Conservation (phyloP, 495 filamentous ascomycete species). For the Talaromyces nanjingensis region DNA sequence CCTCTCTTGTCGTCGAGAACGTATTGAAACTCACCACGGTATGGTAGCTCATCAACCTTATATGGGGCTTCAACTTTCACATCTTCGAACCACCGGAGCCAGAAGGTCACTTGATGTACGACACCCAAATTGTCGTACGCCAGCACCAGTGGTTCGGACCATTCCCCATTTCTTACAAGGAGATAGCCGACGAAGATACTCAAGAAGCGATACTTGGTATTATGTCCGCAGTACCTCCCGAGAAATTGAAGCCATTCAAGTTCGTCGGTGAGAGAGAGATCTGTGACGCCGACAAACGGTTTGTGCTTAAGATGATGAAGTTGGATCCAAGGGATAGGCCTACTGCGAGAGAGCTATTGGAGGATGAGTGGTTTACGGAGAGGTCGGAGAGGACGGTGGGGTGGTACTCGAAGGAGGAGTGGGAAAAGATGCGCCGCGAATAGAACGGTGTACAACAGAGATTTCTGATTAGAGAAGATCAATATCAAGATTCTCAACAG, state of each 20-base stretch:
- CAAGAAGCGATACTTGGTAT: constrained; percentile 14
- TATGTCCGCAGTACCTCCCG: constrained; percentile 16
- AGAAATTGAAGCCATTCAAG: constrained; percentile 16
- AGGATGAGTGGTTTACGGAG: constrained; percentile 13
- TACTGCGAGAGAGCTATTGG: constrained; percentile 17
- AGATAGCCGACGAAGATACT: constrained; percentile 15
- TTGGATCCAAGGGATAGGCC: constrained; percentile 21
- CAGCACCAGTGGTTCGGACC: constrained; percentile 33
- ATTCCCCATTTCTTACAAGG: constrained; percentile 28
- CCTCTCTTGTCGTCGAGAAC: not conserved
- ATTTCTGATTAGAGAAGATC: not conserved
- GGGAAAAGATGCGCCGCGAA: not conserved
- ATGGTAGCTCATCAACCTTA: not conserved
- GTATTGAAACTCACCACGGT: not conserved
- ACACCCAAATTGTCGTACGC: not conserved
- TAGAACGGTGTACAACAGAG: not conserved
- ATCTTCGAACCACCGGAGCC: not conserved
- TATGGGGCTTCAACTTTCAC: not conserved
- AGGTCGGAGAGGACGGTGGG: not conserved
- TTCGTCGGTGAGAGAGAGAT: constrained; percentile 16
- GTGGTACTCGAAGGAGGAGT: not conserved
- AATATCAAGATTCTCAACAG: not conserved
- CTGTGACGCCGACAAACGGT: constrained; percentile 17
- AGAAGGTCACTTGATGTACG: not conserved
- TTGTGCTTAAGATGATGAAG: constrained; percentile 21